A percentile compares a stretch with the other conserved stretches of the same genome.
These are phyloP conservation scores for Boletus tomentosulus DNA, from an alignment of 768 basidiomycete genomes.

Conservation along the genomic window DNA sequence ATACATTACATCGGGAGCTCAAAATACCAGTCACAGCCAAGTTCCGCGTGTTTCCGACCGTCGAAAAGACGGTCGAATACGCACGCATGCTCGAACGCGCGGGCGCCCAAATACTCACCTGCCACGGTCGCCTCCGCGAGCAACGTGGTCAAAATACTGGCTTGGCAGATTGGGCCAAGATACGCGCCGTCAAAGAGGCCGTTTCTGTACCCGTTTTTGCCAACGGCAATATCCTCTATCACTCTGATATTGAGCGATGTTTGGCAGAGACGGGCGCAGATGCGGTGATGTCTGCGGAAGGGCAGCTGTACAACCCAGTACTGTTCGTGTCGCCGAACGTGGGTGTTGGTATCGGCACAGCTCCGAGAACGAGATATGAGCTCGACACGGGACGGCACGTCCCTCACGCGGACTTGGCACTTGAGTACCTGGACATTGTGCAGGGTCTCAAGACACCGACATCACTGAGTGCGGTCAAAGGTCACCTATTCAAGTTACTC, in stretches of 20 bases:
- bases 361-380: slow-evolving; percentile 8
- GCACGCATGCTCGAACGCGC: slow-evolving; percentile 94
- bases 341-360: slow-evolving; percentile 6
- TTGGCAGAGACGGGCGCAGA: slow-evolving; percentile 83
- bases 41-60: slow-evolving; percentile 83
- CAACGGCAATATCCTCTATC: slow-evolving; percentile 91
- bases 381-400: slow-evolving; percentile 48
- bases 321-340: slow-evolving; percentile 48
- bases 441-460: slow-evolving; percentile 59
- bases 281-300: slow-evolving; percentile 94
- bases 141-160: slow-evolving; percentile 87
- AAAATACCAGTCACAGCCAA: slow-evolving; percentile 94
- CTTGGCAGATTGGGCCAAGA: slow-evolving; percentile 85
- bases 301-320: slow-evolving; percentile 88
- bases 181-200: slow-evolving; percentile 84
- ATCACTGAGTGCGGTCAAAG: slow-evolving; percentile 72
- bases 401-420: slow-evolving; percentile 61
- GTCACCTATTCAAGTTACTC: slow-evolving; percentile 91
- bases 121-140: slow-evolving; percentile 88
- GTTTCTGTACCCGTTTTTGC: slow-evolving; percentile 93
- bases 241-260: slow-evolving; percentile 77
- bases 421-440: slow-evolving; percentile 86
- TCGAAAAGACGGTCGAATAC: slow-evolving; percentile 88
- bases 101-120: slow-evolving; percentile 92
- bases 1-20: slow-evolving; percentile 78